Base-by-base conservation (phyloP, 768 basidiomycete genomes). In the Pisolithus sp. region DNA sequence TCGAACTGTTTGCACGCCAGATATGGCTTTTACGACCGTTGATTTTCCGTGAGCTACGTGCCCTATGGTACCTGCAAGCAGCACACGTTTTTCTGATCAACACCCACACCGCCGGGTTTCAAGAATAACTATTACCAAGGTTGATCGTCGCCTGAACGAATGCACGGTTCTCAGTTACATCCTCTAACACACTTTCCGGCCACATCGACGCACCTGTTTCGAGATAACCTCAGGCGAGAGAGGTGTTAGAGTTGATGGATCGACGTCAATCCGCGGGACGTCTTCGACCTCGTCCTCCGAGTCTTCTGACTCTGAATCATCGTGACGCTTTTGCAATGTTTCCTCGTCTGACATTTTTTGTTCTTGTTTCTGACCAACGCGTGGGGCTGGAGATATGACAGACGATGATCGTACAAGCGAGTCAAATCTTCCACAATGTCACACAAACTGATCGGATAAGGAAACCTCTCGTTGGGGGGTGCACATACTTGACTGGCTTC, bases 21-120 rank as follows among this genome's bases (percentile, higher is more conserved):
- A 97, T 66, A 99, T 98, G 28, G 96, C 96, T 74, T 97, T 94
- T 53, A 98, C 95, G 51, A 97, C 93, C 7, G 90, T 94, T 50
- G 89, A 93, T 75, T 93, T 93, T 61, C 90, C 92, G 76, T 93
- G 93, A 18, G 95, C 95, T 78, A 99, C 95, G 80, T 98, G 95
- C 49, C 94, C 95, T 65, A 99, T 99, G 21, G 94, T 99, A 59
- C 92, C 94, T 92, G 60, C 12, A 48, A 51, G 52, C n/a, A 43
- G 49, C 23, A 41, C 31, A 37, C 47, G 51, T 48, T 20, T n/a
- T 20, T 5, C n/a, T 54, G 10, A 28, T 5, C 23, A 17, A 54
- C 40, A 41, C 24, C 20, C 28, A 38, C 34, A 34, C 12, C 34
- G 12, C 34, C 13, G 34, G 13, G 13, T 2, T 13, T 4, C 1